Conservation (phyloP, 805 yeast genomes). For the Phaffomyces antillensis region DNA sequence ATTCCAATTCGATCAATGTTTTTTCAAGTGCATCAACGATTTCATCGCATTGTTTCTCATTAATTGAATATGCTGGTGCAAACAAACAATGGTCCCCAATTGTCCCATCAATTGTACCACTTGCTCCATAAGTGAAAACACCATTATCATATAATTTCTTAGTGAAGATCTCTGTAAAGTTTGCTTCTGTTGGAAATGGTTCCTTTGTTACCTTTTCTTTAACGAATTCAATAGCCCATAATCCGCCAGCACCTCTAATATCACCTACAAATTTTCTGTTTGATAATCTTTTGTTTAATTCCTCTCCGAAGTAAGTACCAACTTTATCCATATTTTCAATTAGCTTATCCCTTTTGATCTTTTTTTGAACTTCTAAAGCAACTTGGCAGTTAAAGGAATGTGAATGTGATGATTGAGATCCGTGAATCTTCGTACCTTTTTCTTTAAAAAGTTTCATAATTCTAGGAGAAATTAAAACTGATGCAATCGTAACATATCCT, state of each 20-base stretch:
- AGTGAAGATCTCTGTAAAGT: constrained; percentile 25
- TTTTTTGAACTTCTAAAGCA: constrained; percentile 38
- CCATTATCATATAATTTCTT: constrained; percentile 34
- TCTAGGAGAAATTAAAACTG: constrained; percentile 30
- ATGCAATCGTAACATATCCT: constrained; percentile 42
- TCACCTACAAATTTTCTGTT: constrained; percentile 36
- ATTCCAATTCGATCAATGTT: background rate
- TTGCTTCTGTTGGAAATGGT: constrained; percentile 30
- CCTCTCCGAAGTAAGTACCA: constrained; percentile 37
- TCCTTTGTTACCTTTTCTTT: constrained; percentile 40
- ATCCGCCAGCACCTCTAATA: constrained; percentile 48
- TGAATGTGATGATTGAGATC: constrained; percentile 45
- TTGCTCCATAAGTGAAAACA: constrained; percentile 33
- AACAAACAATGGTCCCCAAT: constrained; percentile 40
- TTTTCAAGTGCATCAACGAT: constrained; percentile 25
- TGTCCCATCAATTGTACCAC: constrained; percentile 33
- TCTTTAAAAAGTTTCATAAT: constrained; percentile 29
- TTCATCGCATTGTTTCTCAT: constrained; percentile 30
- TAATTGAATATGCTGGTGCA: constrained; percentile 38
- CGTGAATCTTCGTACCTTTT: constrained; percentile 25
- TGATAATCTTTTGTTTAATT: constrained; percentile 25
- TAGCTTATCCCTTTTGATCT: constrained; percentile 29
- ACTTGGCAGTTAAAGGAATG: constrained; percentile 41
- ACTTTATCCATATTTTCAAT: constrained; percentile 33
- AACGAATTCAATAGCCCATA: constrained; percentile 48